Base-by-base conservation (phyloP, 2,329 filamentous ascomycete species). In the Claviceps pusilla region DNA sequence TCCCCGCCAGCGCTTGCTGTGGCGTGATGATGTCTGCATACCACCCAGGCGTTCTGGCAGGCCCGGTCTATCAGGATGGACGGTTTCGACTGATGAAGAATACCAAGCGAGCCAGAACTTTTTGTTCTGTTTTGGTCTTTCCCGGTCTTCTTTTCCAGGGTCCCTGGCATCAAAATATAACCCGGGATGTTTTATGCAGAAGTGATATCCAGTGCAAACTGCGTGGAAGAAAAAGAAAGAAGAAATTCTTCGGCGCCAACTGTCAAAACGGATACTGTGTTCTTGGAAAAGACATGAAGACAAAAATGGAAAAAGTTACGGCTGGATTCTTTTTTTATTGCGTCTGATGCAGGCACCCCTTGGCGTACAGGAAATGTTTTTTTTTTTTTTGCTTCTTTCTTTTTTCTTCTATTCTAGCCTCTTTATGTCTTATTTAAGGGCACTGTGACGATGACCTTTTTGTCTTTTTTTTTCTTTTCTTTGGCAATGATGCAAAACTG, bases 21-120 rank as follows among this genome's bases (percentile, higher is more conserved):
- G 48, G 54, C 48, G 43, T 56, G 35, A 54, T 51, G 48, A 54
- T 53, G 43, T 56, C 48, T 53, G 42, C 43, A 41, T 50, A 48
- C 51, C 43, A 37, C 19, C 28, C 43, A 45, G 35, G 48, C 48
- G 19, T 51, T 19, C 42, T 48, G 42, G 33, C 46, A 48, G 35
- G 10, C 19, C 43, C 14, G 41, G n/a, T 50, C 12, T 48, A 51
- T 48, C 33, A 42, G 48, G 28, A 48, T 41, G 28, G 33, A 37
- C 7, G 11, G 31, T 16, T 46, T 39, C 16, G 33, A 52, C 50
- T 48, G 35, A 46, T 47, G 31, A 7, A 39, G 24, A 14, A 45
- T 31, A 48, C 50, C 29, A 24, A 46, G 35, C 49, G 41, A 31
- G 28, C 37, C 37, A 39, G 4, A 16, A 4, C 39, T 5, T 41